Evolutionary conservation across 2,329 filamentous ascomycete genomes (phyloP).

Genomic region (Colletotrichum lupini): DNA sequence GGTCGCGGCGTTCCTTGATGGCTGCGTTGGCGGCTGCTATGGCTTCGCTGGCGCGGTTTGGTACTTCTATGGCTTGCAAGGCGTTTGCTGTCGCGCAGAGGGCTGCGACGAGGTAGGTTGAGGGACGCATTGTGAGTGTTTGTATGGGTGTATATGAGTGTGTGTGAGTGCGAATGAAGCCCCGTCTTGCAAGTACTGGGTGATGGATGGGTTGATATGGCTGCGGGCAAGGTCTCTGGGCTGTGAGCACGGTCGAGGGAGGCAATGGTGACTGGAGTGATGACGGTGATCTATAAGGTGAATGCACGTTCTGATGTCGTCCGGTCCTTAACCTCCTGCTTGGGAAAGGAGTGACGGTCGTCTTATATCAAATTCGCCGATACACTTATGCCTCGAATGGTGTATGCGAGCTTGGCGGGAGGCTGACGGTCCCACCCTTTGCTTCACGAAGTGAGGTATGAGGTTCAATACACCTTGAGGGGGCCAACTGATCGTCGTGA

Average conservation of each 20-base stretch:
- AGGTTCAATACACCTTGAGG: neutral
- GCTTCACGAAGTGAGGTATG: neutral
- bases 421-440: neutral
- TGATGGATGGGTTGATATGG: neutral
- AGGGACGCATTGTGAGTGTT: constrained; percentile 2
- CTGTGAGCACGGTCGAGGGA: neutral
- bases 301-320: neutral
- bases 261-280: neutral
- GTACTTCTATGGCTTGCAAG: neutral
- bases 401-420: neutral
- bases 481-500: neutral
- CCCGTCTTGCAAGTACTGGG: neutral
- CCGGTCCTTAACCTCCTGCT: neutral
- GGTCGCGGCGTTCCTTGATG: constrained; percentile 18
- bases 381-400: neutral
- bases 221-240: neutral
- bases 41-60: constrained; percentile 1
- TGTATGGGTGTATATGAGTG: neutral
- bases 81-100: neutral
- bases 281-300: neutral
- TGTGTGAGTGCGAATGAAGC: neutral
- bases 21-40: neutral
- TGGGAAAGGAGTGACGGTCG: neutral
- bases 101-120: neutral
- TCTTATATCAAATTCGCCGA: neutral